Percentiles rank a stretch among this genome's conserved stretches.
These are phyloP conservation scores for Picea sitchensis DNA, from an alignment of 75 land plant genomes.

Conservation along the genomic window DNA sequence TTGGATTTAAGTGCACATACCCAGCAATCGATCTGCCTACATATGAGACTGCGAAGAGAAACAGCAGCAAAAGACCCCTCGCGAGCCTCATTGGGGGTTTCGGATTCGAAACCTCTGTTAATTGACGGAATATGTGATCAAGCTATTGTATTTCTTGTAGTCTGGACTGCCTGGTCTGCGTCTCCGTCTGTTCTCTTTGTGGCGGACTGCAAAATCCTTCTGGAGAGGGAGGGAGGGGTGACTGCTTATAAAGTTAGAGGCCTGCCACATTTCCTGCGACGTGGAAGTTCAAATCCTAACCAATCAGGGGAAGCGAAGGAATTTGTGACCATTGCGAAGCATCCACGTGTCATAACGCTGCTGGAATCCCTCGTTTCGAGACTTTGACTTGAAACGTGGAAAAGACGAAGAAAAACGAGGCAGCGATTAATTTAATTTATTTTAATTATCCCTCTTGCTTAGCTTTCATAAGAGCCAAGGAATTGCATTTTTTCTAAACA, in stretches of 20 bases:
- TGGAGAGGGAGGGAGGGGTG: neutral
- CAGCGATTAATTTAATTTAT: too few relatives aligned
- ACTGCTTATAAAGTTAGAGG: neutral
- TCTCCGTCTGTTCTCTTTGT: neutral
- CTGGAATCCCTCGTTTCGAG: too few relatives aligned
- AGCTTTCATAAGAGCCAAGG: too few relatives aligned
- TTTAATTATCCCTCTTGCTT: too few relatives aligned
- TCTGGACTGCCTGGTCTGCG: neutral
- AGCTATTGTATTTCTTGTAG: neutral
- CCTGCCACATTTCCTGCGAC: conserved; percentile 7
- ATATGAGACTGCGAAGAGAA: neutral
- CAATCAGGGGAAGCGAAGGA: neutral
- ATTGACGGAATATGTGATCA: neutral
- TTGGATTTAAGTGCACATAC: neutral
- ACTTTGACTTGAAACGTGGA: too few relatives aligned
- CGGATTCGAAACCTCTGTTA: neutral
- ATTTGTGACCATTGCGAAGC: neutral
- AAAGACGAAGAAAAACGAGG: too few relatives aligned
- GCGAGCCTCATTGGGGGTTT: conserved; percentile 5
- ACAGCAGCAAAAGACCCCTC: conserved; percentile 6
- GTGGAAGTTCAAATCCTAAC: conserved; percentile 1
- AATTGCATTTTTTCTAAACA: too few relatives aligned
- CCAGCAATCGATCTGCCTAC: conserved; percentile 6
- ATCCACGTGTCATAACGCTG: neutral
- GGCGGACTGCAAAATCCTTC: neutral